Evolutionary conservation across 768 basidiomycete genomes (phyloP).

Genomic region (Tricholoma matsutake): DNA sequence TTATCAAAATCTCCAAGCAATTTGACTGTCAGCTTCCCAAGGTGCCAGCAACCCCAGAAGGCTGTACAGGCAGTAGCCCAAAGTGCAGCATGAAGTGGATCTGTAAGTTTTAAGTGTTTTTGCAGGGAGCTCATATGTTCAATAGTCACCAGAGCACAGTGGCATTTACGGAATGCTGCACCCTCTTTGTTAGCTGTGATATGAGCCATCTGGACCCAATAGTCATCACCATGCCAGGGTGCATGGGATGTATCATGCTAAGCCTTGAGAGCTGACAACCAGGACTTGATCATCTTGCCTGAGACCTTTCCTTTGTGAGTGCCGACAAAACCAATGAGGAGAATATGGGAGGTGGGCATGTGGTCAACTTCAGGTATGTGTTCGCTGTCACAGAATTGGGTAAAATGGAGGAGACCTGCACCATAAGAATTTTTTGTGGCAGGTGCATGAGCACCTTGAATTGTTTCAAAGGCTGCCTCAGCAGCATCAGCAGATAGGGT

Average conservation of each 20-base stretch:
- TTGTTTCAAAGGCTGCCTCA: neutral
- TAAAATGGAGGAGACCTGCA: too few species aligned
- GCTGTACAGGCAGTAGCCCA: conserved; percentile 31
- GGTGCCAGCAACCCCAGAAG: conserved; percentile 33
- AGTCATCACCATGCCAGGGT: conserved; percentile 31
- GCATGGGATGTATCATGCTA: conserved; percentile 37
- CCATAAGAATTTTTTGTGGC: too few species aligned
- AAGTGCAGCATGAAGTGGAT: conserved; percentile 29
- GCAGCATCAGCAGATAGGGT: neutral
- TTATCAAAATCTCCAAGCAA: conserved; percentile 1
- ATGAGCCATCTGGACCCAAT: conserved; percentile 17
- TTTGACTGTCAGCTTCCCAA: conserved; percentile 27
- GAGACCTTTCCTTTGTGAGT: conserved; percentile 7
- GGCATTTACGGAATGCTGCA: too few species aligned
- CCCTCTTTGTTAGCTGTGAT: conserved; percentile 4
- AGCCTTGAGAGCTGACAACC: conserved; percentile 31
- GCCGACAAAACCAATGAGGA: conserved; percentile 29
- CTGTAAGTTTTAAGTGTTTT: conserved; percentile 17
- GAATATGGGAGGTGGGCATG: conserved; percentile 31
- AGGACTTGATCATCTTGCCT: conserved; percentile 25
- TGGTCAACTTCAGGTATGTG: conserved; percentile 23
- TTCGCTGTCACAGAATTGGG: conserved; percentile 13
- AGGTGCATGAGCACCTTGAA: neutral
- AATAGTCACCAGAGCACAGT: conserved; percentile 27
- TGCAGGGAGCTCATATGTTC: conserved; percentile 28